Conservation (phyloP, 106 monocot genomes). For the Dioscorea alata region DNA sequence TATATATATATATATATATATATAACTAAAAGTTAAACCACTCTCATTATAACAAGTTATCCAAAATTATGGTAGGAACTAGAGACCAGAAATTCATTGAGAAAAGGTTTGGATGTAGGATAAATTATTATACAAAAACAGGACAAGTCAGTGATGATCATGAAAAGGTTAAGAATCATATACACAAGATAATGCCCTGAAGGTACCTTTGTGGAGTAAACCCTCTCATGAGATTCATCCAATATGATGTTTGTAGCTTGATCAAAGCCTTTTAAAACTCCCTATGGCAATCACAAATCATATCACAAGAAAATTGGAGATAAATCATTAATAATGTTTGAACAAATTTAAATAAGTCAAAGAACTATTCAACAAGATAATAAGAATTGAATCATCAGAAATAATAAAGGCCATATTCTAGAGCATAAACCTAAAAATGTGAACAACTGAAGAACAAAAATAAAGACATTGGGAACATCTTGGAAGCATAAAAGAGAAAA, state of each 20-base stretch:
- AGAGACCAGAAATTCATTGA: no score
- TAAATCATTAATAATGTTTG: background rate
- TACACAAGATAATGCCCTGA: no score
- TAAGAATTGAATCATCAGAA: background rate
- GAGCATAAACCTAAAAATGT: background rate
- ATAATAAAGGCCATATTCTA: background rate
- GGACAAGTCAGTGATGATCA: background rate
- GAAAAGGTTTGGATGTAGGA: no score
- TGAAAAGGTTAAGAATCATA: background rate
- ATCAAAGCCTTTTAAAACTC: constrained; percentile 89
- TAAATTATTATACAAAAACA: background rate
- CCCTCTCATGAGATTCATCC: constrained; percentile 94
- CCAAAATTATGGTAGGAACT: no score
- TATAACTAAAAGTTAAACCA: no score
- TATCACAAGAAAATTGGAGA: background rate
- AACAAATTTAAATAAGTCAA: background rate
- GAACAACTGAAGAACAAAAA: background rate
- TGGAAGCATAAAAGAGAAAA: no score
- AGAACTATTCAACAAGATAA: background rate
- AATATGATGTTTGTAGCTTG: constrained; percentile 97
- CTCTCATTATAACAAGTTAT: no score
- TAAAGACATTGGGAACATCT: background rate
- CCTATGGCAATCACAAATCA: constrained; percentile 26
- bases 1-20: no score
- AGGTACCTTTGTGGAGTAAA: constrained; percentile 88